A percentile compares a stretch with the other conserved stretches of the same genome.
Evolutionary conservation across 148 eudicot genomes (phyloP).

Genomic region (Drosera capensis): DNA sequence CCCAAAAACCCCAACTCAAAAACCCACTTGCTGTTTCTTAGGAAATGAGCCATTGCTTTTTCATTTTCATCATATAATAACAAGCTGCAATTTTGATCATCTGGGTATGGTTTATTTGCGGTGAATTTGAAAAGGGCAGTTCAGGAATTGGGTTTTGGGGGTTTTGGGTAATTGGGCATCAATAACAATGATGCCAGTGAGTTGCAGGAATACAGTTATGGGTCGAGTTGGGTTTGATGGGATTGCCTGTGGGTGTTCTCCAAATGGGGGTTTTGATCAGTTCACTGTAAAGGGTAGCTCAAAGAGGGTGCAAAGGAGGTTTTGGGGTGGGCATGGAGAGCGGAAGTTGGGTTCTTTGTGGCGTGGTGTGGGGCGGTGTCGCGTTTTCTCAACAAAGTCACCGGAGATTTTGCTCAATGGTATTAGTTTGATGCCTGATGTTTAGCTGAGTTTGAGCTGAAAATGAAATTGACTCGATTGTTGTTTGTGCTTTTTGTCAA

Average conservation of each 20-base stretch:
- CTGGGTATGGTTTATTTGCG: background rate
- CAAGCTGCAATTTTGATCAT: too few relatives aligned
- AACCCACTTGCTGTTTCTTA: too few relatives aligned
- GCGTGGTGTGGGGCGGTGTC: constrained; percentile 21
- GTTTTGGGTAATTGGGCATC: constrained; percentile 13
- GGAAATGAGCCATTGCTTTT: too few relatives aligned
- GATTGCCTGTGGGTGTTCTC: constrained; percentile 51
- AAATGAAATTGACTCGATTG: background rate
- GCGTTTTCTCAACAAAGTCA: constrained; percentile 44
- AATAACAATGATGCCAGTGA: constrained; percentile 50
- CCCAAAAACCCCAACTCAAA: background rate
- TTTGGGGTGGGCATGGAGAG: constrained; percentile 14
- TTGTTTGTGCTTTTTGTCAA: background rate
- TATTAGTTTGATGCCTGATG: constrained; percentile 7
- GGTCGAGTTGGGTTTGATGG: constrained; percentile 46
- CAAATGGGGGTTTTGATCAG: constrained; percentile 26
- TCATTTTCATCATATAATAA: too few relatives aligned
- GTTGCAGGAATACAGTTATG: constrained; percentile 53
- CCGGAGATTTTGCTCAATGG: constrained; percentile 58
- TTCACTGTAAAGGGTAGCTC: constrained; percentile 19
- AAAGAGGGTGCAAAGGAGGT: constrained; percentile 23
- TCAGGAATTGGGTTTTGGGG: constrained; percentile 26
- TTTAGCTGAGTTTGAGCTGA: background rate
- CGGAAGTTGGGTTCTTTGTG: constrained; percentile 27
- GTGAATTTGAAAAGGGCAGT: background rate